Base-by-base conservation (phyloP, 1,139 yeast genomes). In the Protomyces arabidopsidicola region DNA sequence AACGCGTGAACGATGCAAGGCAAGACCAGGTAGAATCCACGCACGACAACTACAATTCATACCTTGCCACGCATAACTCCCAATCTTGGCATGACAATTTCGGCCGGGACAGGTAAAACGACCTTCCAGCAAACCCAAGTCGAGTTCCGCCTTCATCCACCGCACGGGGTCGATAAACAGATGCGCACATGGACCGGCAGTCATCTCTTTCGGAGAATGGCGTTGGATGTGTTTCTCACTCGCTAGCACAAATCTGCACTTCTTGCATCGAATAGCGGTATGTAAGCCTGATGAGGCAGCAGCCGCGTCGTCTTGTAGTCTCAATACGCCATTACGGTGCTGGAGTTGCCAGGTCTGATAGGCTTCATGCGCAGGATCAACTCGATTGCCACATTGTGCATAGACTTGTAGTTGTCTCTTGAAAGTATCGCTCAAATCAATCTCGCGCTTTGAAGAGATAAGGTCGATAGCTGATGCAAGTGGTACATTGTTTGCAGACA, bases 31-130 rank as follows among this genome's bases (percentile, higher is more conserved):
- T 4, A 90, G 82, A 79, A 93, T 86, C 99, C 99, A 93, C 70
- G 84, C 84, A 1, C 98, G 97, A 75, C 99, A 93, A 65, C 95
- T 85, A 73, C 99, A 93, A 69, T 95, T 79, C 3, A 91, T 84
- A 0, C 99, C 99, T 72, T 86, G 88, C 99, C 99, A 93, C 68
- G 87, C 84, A 72, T 90, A 93, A 0, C 90, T 91, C 4, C 98
- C 98, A 10, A 79, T 70, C 64, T 78, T 78, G n/a, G 88, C 79
- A 3, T 79, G 77, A 76, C 99, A 93, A 71, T 86, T 87, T 12
- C 16, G 22, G 14, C 45, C 53, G 2, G 95, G 95, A 74, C 99
- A 93, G 22, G 77, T 73, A 58, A 93, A 84, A 71, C 87, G 88
- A 1, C 98, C 98, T 72, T 91, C 97, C 6, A 93, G 71, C 62